Conservation (phyloP, 176 grass and related monocot genomes). For the Ananas comosus region DNA sequence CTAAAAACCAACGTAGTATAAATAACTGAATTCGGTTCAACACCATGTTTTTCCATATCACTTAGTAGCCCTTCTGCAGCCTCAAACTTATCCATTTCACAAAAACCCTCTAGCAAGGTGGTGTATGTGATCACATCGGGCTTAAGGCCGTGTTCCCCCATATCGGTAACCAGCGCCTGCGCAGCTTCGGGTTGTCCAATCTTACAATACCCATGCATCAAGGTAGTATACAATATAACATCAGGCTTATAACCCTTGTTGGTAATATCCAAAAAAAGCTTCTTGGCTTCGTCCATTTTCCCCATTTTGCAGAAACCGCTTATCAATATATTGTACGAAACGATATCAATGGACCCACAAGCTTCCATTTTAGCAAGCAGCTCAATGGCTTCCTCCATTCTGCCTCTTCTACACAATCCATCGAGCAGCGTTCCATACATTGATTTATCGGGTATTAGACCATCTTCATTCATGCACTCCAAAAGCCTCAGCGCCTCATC, state of each 20-base stretch:
- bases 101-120: not conserved
- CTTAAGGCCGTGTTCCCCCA: not conserved
- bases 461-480: constrained; percentile 1
- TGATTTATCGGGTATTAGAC: not conserved
- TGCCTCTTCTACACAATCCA: not conserved
- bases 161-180: not conserved
- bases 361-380: not conserved
- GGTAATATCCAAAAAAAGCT: constrained; percentile 3
- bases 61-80: constrained; percentile 1
- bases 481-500: constrained; percentile 6
- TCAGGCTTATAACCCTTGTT: constrained; percentile 3
- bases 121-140: constrained; percentile 6
- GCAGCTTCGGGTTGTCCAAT: constrained; percentile 6
- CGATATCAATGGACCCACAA: constrained; percentile 1
- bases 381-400: constrained; percentile 1
- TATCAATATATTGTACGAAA: constrained; percentile 12
- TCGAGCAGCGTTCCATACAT: constrained; percentile 2
- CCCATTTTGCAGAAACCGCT: constrained; percentile 8
- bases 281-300: constrained; percentile 2
- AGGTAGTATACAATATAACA: constrained; percentile 7
- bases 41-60: constrained; percentile 2
- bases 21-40: constrained; percentile 14
- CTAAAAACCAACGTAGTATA: not conserved
- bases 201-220: constrained; percentile 12
- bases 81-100: constrained; percentile 2